Evolutionary conservation across 1,284 basidiomycete genomes (phyloP), one percentile per base, ranked within the genome.

Genomic region (Apiotrichum gracile): DNA sequence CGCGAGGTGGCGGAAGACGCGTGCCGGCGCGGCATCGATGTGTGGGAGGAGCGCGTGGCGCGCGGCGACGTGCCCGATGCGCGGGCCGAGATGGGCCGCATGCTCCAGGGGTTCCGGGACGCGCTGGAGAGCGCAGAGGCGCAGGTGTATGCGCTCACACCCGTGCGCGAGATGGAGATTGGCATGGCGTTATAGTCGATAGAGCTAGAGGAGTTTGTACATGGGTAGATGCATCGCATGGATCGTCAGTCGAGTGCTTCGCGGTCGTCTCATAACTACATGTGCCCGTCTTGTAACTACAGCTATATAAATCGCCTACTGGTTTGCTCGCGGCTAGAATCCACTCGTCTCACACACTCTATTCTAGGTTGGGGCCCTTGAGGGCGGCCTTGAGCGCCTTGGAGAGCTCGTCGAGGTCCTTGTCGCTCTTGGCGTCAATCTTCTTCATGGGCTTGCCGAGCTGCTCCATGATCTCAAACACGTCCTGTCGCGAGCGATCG

Each of bases 391-490:
- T 65, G 31, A 67, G 54, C n/a, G 61, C 65, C 63, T 63, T 34
- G 5, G 26, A 26, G 22, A 73, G 62, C 54, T 66, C 60, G n/a
- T 73, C 71, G n/a, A 73, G 47, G 61, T 73, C 69, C 12, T 57
- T 53, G 22, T 43, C 34, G 47, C 57, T 64, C 29, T 26, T 59
- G 21, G 66, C 68, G 47, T 72, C 63, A 49, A 73, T 73, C 52
- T 54, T 56, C 60, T 65, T 69, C 69, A 73, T 72, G 13, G 51
- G 60, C 50, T 82, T 85, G 24, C 86, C 85, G 1, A 91, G 81
- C 1, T 80, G 80, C 61, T 83, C 79, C 76, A 91, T 86, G 57
- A 96, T 92, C 66, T 81, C 78, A 63, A 90, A 81, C 83, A 96
- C 91, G 69, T 92, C 87, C 62, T 81, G 61, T 83, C 85, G 89